Base-by-base conservation (phyloP, 257 asterid genomes). In the Rubia yunnanensis region DNA sequence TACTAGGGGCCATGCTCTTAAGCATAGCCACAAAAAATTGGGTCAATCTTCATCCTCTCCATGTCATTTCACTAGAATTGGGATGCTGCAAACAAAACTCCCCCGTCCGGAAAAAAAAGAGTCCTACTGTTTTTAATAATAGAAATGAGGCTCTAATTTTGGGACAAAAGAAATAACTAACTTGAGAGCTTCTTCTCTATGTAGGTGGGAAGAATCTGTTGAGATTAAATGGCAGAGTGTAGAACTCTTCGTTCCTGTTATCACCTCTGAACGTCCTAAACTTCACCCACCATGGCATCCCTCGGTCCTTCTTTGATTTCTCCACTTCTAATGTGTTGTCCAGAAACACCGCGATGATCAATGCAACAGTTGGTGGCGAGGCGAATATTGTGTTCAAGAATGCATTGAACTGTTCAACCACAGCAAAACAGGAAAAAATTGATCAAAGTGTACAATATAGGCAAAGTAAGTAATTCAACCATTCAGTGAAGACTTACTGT, bases 231-330 rank as follows among this genome's bases (percentile, higher is more conserved):
- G 99, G 99, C 85, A 92, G 71, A 18, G 95, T 89, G 64, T 92
- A 92, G 90, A 92, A 92, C 60, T 92, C 99, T 73, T 92, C 99
- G 17, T 92, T 89, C 52, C 99, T 78, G 54, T 86, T 92, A 50
- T 92, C 99, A 55, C 99, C 99, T 82, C 95, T 80, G 39, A 87
- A 92, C 5, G 97, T 86, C 69, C 99, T 76, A 77, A 92, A 92
- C 78, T 92, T 92, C 64, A 83, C 78, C 99, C 99, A 92, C 97
- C 97, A 92, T 23, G 99, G 96, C 99, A 92, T 92, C n/a, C 99
- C 99, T 0, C 99, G 75, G 31, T 92, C 97, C 77, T 80, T 87
- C 84, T 92, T 92, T 31, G 99, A 88, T 70, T 84, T 87, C 79
- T 92, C 95, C 69, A 89, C 99, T 2, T 92, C 99, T 59, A 92